A percentile compares a stretch with the other conserved stretches of the same genome.
phyloP scores from a whole-genome alignment of 23 red algal species.

The Gracilaria domingensis region DNA sequence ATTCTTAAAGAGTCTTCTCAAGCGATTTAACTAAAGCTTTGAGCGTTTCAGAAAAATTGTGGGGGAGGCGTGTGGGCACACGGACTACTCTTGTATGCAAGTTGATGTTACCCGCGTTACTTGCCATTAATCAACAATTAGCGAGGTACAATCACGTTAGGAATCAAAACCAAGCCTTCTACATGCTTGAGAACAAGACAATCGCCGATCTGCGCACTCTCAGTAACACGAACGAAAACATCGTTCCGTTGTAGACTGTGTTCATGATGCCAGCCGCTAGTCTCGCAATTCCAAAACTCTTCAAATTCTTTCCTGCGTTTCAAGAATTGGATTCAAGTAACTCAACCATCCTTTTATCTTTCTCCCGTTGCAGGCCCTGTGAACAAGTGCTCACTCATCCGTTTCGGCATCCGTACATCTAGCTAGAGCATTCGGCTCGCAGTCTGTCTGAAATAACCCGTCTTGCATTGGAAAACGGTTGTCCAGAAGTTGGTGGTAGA shows the following conservation, averaged over 20 bases:
- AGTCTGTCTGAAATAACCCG: neutral
- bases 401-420: neutral
- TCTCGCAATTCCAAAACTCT: slow-evolving; percentile 74
- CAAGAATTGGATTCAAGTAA: neutral
- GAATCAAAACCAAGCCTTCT: slow-evolving; percentile 5
- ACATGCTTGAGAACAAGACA: neutral
- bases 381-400: slow-evolving; percentile 69
- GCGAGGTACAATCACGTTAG: slow-evolving; percentile 26
- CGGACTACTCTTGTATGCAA: too few species aligned
- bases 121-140: too few species aligned
- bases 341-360: slow-evolving; percentile 27
- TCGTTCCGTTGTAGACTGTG: slow-evolving; percentile 70
- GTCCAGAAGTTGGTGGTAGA: neutral
- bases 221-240: slow-evolving; percentile 69
- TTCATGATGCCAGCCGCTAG: slow-evolving; percentile 83
- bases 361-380: slow-evolving; percentile 49
- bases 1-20: too few species aligned
- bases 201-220: neutral
- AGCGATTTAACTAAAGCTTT: too few species aligned
- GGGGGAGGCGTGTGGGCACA: too few species aligned
- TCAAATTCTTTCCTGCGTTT: slow-evolving; percentile 22
- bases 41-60: too few species aligned
- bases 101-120: too few species aligned
- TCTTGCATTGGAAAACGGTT: neutral
- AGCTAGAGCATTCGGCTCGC: neutral